A percentile compares a stretch with the other conserved stretches of the same genome.
phyloP scores from a whole-genome alignment of 805 yeast genomes.

The Yamadazyma olivae region DNA sequence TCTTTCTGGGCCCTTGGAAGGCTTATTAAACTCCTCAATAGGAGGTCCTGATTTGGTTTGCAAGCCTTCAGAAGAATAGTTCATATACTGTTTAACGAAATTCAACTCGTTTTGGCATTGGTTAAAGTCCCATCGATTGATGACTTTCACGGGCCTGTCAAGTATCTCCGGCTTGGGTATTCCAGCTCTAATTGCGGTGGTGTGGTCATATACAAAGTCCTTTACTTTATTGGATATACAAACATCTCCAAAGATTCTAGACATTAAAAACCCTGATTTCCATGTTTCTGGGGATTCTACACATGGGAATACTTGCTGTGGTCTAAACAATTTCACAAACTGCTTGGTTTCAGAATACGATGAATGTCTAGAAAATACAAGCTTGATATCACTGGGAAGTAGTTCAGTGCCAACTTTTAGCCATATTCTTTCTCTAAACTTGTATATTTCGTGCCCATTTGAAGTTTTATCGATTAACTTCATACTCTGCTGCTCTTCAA shows the following conservation, averaged over 20 bases:
- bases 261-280: conserved; percentile 37
- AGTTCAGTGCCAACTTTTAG: conserved; percentile 22
- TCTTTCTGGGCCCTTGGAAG: background rate
- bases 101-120: conserved; percentile 28
- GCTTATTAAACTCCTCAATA: background rate
- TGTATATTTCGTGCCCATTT: conserved; percentile 19
- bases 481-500: conserved; percentile 10
- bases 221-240: conserved; percentile 14
- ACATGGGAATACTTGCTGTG: conserved; percentile 44
- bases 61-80: conserved; percentile 1
- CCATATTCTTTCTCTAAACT: conserved; percentile 25
- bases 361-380: conserved; percentile 47
- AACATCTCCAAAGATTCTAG: conserved; percentile 37
- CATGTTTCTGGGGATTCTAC: conserved; percentile 30
- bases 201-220: conserved; percentile 14
- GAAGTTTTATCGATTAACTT: conserved; percentile 15
- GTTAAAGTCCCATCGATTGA: conserved; percentile 32
- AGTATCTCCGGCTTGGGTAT: conserved; percentile 13
- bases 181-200: conserved; percentile 12
- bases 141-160: conserved; percentile 18
- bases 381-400: conserved; percentile 33
- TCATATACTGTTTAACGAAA: conserved; percentile 14
- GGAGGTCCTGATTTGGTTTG: conserved; percentile 1
- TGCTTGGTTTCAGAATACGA: conserved; percentile 39
- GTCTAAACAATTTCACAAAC: conserved; percentile 33